Evolutionary conservation across 805 yeast genomes (phyloP).

Genomic region (Candida namnaoensis): DNA sequence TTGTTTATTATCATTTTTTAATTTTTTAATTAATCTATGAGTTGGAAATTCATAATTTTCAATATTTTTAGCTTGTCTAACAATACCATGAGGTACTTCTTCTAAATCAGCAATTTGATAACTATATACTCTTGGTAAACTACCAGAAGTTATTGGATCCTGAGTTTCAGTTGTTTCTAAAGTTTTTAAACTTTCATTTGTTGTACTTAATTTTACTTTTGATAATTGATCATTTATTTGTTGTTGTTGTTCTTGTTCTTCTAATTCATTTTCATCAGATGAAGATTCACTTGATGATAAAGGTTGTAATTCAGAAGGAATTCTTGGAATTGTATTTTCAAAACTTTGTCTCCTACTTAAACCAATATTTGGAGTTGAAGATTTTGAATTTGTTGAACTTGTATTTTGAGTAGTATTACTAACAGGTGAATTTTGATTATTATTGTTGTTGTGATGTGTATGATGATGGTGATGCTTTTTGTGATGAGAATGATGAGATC

Average conservation of each 20-base stretch:
- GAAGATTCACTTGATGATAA: constrained; percentile 34
- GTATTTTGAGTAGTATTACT: constrained; percentile 5
- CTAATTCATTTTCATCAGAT: constrained; percentile 25
- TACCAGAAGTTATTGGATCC: constrained; percentile 10
- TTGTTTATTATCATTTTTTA: constrained; percentile 67
- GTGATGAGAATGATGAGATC: constrained; percentile 2
- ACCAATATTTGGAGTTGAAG: constrained; percentile 1
- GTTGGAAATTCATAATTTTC: constrained; percentile 75
- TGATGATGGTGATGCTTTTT: constrained; percentile 1
- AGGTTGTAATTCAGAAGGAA: constrained; percentile 51
- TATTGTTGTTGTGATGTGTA: constrained; percentile 5
- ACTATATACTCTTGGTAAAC: constrained; percentile 23
- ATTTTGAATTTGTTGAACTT: constrained; percentile 2
- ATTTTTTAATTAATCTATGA: constrained; percentile 66
- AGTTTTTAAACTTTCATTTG: too few relatives aligned
- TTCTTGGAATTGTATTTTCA: constrained; percentile 36
- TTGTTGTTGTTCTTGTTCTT: constrained; percentile 1
- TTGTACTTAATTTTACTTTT: too few relatives aligned
- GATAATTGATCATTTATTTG: neutral
- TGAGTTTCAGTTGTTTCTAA: too few relatives aligned
- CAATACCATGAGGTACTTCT: constrained; percentile 93
- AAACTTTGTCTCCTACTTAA: constrained; percentile 2
- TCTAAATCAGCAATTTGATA: constrained; percentile 85
- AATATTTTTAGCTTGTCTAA: constrained; percentile 72
- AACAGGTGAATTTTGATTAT: constrained; percentile 4